These are phyloP conservation scores for Pichia gijzeniarum DNA, from an alignment of 805 yeast species.

Conservation along the genomic window DNA sequence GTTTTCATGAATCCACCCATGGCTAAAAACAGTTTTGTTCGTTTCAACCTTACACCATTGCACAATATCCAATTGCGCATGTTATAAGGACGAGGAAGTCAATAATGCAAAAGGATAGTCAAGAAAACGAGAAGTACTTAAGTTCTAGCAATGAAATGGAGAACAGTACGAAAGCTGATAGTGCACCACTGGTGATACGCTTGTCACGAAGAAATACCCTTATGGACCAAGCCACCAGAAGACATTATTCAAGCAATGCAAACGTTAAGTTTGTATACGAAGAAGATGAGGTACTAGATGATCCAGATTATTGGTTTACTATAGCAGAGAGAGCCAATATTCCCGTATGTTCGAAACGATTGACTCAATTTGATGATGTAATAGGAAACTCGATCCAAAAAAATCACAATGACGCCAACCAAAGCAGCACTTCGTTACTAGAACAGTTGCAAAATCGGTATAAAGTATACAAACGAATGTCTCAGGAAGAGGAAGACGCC, in stretches of 20 bases:
- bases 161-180: not conserved
- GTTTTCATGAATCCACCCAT: no score
- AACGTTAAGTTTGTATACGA: conserved; percentile 13
- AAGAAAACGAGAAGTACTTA: not conserved
- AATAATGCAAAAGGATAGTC: not conserved
- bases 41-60: no score
- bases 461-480: conserved; percentile 24
- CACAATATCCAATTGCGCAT: no score
- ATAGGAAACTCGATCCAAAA: not conserved
- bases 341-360: not conserved
- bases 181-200: conserved; percentile 11
- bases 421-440: conserved; percentile 7
- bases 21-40: no score
- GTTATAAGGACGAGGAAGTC: no score
- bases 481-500: conserved; percentile 31
- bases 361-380: conserved; percentile 3
- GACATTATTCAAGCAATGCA: conserved; percentile 18
- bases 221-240: conserved; percentile 19
- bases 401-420: not conserved
- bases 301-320: conserved; percentile 23
- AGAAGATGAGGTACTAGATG: conserved; percentile 14
- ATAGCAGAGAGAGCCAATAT: conserved; percentile 29
- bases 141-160: not conserved
- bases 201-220: conserved; percentile 19
- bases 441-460: conserved; percentile 29